Base-by-base conservation (phyloP, 805 yeast genomes). In the Jamesozyma hellenica region DNA sequence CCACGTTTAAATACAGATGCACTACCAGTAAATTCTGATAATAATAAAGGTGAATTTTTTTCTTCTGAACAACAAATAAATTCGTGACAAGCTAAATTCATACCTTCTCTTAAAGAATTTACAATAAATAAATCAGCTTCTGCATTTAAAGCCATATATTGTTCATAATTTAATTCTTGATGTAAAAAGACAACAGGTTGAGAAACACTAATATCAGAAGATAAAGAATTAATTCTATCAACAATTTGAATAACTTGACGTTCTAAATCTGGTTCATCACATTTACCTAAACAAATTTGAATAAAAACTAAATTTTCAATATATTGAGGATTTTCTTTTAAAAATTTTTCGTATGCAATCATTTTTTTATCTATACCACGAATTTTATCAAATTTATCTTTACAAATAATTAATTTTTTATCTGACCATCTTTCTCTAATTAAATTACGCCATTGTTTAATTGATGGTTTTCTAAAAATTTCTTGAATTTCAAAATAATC, bases 11-110 rank as follows among this genome's bases (percentile, higher is more conserved):
- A 66, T 5, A 90, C 75, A 4, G 81, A 71, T 0, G 97, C 95
- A 10, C 95, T 83, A 1, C 98, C 98, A 1, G 96, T 87, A 52
- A 92, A 92, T 60, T 92, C 98, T 29, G 95, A 83, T 40, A 92
- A 61, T 34, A 92, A 72, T 45, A 90, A 69, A 1, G 96, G 95
- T 0, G 95, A 81, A 47, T 81, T 78, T 43, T 75, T 74, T 32
- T 73, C 75, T 17, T 68, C 63, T 1, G 92, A 74, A 19, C 94
- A 83, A 40, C 79, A 80, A 32, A 87, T 73, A 57, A 82, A 92
- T 58, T 92, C 98, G 56, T 92, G 98, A 50, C 96, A 90, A 0
- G 97, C 88, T 54, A 92, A 68, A 52, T 92, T 92, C 87, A 92
- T 83, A 19, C 98, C 98, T 60, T 92, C 98, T 56, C 98, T 78